Evolutionary conservation across 805 yeast genomes (phyloP).

Genomic region (Teunomyces gatunensis): DNA sequence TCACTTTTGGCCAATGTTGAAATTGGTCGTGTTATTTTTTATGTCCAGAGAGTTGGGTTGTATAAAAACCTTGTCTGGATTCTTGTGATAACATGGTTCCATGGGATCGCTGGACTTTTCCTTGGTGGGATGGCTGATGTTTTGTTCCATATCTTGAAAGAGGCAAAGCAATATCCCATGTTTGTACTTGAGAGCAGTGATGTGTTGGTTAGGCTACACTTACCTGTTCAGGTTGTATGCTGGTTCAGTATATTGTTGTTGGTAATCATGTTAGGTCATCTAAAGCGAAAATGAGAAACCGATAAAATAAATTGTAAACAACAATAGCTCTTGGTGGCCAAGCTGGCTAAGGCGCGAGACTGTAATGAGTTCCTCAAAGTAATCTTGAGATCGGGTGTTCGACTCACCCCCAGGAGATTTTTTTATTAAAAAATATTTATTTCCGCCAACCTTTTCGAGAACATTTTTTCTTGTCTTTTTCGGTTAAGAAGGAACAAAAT

Average conservation of each 20-base stretch:
- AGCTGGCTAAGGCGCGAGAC: constrained; percentile 52
- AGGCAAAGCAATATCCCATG: background rate
- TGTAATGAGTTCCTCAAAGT: constrained; percentile 37
- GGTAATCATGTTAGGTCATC: background rate
- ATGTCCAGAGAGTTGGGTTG: background rate
- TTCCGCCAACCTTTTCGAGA: too few species aligned
- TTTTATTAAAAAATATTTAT: background rate
- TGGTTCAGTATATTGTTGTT: background rate
- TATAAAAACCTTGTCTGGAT: background rate
- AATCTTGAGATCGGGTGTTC: constrained; percentile 50
- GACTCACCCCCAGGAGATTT: constrained; percentile 48
- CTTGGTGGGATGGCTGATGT: background rate
- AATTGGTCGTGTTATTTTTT: background rate
- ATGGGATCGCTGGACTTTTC: background rate
- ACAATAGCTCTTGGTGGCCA: constrained; percentile 42
- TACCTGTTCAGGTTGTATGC: background rate
- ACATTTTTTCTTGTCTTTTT: background rate
- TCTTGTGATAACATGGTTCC: background rate
- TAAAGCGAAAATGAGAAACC: background rate
- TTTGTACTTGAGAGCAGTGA: background rate
- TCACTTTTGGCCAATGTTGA: background rate
- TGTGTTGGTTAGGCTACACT: background rate
- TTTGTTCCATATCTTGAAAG: background rate
- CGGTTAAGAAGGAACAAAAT: background rate
- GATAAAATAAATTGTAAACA: background rate